Evolutionary conservation across 2,329 filamentous ascomycete species (phyloP), one percentile per base, ranked within the genome.

Genomic region (Curvularia verruculosa): DNA sequence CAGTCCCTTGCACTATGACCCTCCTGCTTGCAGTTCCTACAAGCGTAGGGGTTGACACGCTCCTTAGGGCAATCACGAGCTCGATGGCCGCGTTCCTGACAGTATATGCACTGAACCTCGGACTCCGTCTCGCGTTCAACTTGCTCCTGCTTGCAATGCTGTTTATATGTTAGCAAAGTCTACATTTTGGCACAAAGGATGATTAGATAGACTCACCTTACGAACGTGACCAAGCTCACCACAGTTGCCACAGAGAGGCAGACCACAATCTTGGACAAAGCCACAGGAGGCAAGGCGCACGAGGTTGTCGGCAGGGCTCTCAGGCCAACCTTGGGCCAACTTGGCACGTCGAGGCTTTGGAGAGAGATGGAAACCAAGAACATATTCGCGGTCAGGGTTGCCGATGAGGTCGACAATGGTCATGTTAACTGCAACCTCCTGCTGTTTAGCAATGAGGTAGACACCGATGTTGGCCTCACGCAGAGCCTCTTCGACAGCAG

Each of bases 241-340:
- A 68, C 89, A 91, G 74, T 89, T 89, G 58, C 56, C 66, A 75
- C 89, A 92, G 60, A 86, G 82, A 0, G 83, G 79, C 31, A 88
- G 72, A 44, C 84, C 83, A 41, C 83, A 81, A 51, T 86, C 80
- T 28, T 88, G 83, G 13, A 86, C 79, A 59, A 88, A 85, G 3
- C 89, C 89, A 43, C 87, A 87, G 60, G 90, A 83, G 2, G 78
- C 76, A n/a, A 92, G 82, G 31, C 89, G 87, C 60, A 80, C 75
- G 3, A 88, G 58, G 64, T 91, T 89, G 68, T 90, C 85, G 13
- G 83, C 83, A 0, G 79, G 68, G 24, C 78, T 78, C 56, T 81
- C 75, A 3, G 89, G 89, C 85, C 87, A 91, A 1, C 78, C 72
- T 1, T 84, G 80, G 19, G 80, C 80, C 72, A 90, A 84, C 64